Base-by-base conservation (phyloP, 202 grass and related monocot genomes). In the Miscanthus sacchariflorus region DNA sequence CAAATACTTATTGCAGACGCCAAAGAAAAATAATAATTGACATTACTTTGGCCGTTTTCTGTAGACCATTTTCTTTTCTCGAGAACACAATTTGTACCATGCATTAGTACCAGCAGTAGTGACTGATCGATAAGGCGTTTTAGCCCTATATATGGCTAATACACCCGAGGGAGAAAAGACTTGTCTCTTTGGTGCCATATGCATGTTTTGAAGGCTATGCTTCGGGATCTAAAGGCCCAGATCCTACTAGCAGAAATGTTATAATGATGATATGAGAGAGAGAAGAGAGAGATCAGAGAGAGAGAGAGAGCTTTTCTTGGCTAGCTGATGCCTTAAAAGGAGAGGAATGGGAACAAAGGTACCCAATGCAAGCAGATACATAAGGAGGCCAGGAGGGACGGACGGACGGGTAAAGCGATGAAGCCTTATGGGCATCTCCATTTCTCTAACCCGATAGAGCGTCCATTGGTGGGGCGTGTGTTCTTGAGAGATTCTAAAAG, bases 381-480 rank as follows among this genome's bases (percentile, higher is more conserved):
- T 86, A 89, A 70, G 83, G 70, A 30, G 28, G 28, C 28, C 28
- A 30, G 28, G 28, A 58, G 7, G 50, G 50, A 19, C 0, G 54
- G 17, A 56, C 52, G 50, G 54, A 59, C 45, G 67, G 74, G 45
- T 68, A 92, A 80, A 90, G 79, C 25, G 38, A 36, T 40, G 46
- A 79, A 75, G 59, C 82, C 87, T 82, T 91, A 87, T 90, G 87
- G 81, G 84, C 90, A 83, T 68, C 87, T 86, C 81, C 81, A 77
- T 90, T 84, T 92, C 80, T 91, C 84, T 58, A 88, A 85, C 86
- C 70, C 67, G 64, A 70, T 68, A 84, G 67, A 87, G 70, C 76
- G 75, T 89, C 86, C 88, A 83, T 86, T 90, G 64, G 81, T 68
- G 83, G 93, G 52, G 74, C 25, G 76, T 75, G 80, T 83, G 87